Conservation (phyloP, 164 flowering plant genomes). For the Litsea cubeba region DNA sequence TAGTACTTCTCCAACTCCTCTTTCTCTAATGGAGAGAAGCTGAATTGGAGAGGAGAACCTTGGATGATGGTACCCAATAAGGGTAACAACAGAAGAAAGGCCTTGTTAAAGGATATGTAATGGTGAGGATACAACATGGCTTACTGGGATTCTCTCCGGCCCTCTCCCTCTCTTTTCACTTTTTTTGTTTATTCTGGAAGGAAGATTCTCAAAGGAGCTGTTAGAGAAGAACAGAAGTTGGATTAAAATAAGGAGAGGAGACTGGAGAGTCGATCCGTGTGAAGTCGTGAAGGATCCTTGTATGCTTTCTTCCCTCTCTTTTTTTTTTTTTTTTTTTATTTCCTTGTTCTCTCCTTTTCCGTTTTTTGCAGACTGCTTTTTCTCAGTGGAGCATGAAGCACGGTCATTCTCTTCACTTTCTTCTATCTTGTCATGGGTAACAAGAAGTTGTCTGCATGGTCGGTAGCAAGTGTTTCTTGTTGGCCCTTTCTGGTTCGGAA, state of each 20-base stretch:
- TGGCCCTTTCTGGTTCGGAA: too few relatives aligned
- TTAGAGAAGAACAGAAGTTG: not conserved
- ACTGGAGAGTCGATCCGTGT: too few relatives aligned
- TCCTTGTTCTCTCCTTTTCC: too few relatives aligned
- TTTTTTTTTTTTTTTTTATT: too few relatives aligned
- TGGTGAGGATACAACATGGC: not conserved
- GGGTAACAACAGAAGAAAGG: not conserved
- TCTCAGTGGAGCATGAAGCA: too few relatives aligned
- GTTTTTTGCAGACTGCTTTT: too few relatives aligned
- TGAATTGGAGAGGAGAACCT: conserved; percentile 1
- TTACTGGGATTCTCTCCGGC: too few relatives aligned
- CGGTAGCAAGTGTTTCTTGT: too few relatives aligned
- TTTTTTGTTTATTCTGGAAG: not conserved
- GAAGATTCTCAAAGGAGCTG: not conserved
- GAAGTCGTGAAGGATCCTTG: not conserved
- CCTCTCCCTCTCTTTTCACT: too few relatives aligned
- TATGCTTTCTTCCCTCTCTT: not conserved
- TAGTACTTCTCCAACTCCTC: not conserved
- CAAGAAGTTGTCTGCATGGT: too few relatives aligned
- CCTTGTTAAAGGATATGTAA: not conserved
- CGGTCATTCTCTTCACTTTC: too few relatives aligned
- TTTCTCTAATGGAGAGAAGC: not conserved
- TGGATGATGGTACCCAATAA: not conserved
- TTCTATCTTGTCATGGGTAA: too few relatives aligned
- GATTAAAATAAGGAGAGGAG: not conserved